These are phyloP conservation scores for Cystobasidium slooffiae DNA, from an alignment of 1,284 basidiomycete genomes.

Conservation along the genomic window DNA sequence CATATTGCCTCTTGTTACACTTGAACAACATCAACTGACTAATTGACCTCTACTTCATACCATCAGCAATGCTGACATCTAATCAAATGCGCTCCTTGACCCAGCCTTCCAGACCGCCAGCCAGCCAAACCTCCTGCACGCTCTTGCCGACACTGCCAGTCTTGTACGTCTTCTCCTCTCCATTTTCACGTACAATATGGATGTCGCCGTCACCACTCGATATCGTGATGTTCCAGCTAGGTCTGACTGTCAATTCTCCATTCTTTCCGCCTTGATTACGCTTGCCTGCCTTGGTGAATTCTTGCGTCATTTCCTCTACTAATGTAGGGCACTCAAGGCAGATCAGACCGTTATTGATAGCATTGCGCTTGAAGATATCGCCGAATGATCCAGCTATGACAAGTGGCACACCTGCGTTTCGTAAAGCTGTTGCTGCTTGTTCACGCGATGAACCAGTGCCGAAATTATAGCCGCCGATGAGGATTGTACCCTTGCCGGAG, in stretches of 20 bases:
- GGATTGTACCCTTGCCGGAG: conserved; percentile 68
- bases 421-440: conserved; percentile 96
- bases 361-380: conserved; percentile 98
- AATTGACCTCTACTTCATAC: too few relatives aligned
- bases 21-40: too few relatives aligned
- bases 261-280: conserved; percentile 75
- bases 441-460: conserved; percentile 98
- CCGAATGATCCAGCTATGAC: conserved; percentile 97
- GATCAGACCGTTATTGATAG: conserved; percentile 97
- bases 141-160: conserved; percentile 80
- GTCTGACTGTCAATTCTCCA: conserved; percentile 79
- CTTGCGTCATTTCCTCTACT: conserved; percentile 77
- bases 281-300: conserved; percentile 72
- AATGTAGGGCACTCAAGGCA: conserved; percentile 91
- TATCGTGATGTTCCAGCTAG: conserved; percentile 69
- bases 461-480: conserved; percentile 97
- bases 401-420: conserved; percentile 87
- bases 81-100: conserved; percentile 60
- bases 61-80: background rate
- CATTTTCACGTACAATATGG: conserved; percentile 63
- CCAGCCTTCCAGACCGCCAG: conserved; percentile 62
- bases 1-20: too few relatives aligned
- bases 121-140: conserved; percentile 80
- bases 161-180: conserved; percentile 63
- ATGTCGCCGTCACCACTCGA: conserved; percentile 69